phyloP scores from a whole-genome alignment of 2,329 filamentous ascomycete species.

The Sarocladium brachiariae region DNA sequence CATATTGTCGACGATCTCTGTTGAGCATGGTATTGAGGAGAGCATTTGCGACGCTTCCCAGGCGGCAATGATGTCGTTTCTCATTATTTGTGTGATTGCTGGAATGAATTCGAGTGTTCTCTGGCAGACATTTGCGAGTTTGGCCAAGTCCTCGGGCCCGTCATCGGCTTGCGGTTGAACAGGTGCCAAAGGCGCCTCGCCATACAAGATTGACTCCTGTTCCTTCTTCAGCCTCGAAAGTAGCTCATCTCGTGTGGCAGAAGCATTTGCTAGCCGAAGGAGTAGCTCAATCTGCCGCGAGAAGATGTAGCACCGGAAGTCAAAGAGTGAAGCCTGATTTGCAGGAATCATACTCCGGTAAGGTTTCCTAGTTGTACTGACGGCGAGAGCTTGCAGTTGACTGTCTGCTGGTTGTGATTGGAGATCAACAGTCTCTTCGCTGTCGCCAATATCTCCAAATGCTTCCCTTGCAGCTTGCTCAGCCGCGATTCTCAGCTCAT shows the following conservation, averaged over 20 bases:
- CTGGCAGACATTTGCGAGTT: constrained; percentile 81
- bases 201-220: constrained; percentile 50
- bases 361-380: constrained; percentile 62
- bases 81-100: constrained; percentile 69
- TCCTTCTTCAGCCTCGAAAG: constrained; percentile 56
- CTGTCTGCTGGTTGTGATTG: constrained; percentile 37
- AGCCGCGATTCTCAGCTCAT: constrained; percentile 60
- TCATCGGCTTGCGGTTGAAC: constrained; percentile 42
- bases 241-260: constrained; percentile 55
- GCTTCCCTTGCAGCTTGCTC: constrained; percentile 41
- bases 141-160: constrained; percentile 65
- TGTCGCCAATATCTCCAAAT: constrained; percentile 24
- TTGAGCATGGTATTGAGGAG: constrained; percentile 12
- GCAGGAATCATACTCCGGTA: constrained; percentile 89
- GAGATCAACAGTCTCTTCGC: constrained; percentile 41
- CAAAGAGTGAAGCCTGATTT: constrained; percentile 93
- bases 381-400: constrained; percentile 49
- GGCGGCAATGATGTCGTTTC: constrained; percentile 67
- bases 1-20: constrained; percentile 62
- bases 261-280: constrained; percentile 72
- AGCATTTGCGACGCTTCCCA: constrained; percentile 22
- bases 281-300: constrained; percentile 78
- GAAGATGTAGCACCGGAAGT: constrained; percentile 93
- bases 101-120: constrained; percentile 80
- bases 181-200: constrained; percentile 45